These are phyloP conservation scores for Hibiscus syriacus DNA, from an alignment of 345 rosid species.

Conservation along the genomic window DNA sequence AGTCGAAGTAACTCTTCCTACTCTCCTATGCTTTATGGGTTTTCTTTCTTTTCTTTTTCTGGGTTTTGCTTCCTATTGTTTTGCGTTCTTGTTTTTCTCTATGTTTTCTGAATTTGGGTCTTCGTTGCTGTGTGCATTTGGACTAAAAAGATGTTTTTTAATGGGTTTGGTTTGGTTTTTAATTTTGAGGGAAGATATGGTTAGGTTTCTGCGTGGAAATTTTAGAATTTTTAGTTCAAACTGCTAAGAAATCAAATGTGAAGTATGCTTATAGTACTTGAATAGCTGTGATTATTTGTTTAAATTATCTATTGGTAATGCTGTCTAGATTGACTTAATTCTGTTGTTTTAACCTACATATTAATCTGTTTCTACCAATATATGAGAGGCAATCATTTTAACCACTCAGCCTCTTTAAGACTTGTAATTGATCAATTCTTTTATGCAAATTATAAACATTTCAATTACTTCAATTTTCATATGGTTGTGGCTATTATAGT, in stretches of 20 bases:
- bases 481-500: background rate
- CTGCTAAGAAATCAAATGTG: background rate
- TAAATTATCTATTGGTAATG: too few relatives aligned
- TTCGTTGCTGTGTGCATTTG: too few relatives aligned
- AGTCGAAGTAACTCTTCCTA: constrained; percentile 53
- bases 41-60: constrained; percentile 4
- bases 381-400: too few relatives aligned
- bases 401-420: too few relatives aligned
- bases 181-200: background rate
- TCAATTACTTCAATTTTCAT: background rate
- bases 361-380: background rate
- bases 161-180: constrained; percentile 1
- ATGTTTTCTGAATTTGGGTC: constrained; percentile 1
- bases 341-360: background rate
- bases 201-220: background rate
- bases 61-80: constrained; percentile 10
- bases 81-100: background rate
- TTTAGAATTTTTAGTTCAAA: background rate
- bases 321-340: background rate
- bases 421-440: background rate
- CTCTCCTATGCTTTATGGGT: background rate
- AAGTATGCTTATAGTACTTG: background rate
- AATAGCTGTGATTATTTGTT: background rate
- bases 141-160: background rate
- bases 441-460: background rate